Percentiles rank a stretch among this genome's conserved stretches.
phyloP scores from a whole-genome alignment of 2,329 filamentous ascomycete genomes.

The Calonectria pauciramosa region DNA sequence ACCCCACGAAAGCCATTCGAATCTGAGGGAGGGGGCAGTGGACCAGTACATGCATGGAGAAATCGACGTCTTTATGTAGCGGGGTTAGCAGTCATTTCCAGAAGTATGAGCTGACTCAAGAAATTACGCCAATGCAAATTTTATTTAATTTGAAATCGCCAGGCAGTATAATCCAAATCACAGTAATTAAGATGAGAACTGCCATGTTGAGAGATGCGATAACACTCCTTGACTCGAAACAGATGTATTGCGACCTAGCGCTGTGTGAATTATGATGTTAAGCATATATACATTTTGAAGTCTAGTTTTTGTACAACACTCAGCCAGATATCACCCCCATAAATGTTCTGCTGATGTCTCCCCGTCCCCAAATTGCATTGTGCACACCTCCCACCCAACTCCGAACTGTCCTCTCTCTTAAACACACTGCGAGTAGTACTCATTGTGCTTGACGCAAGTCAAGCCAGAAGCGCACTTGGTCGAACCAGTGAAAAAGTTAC shows the following conservation, averaged over 20 bases:
- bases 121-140: no score
- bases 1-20: no score
- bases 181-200: not conserved
- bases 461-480: conserved; percentile 38
- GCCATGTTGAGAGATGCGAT: not conserved
- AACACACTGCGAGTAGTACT: conserved; percentile 45
- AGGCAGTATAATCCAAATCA: not conserved
- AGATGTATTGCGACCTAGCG: not conserved
- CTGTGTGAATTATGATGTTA: not conserved
- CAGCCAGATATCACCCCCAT: not conserved
- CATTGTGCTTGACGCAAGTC: conserved; percentile 36
- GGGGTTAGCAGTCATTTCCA: no score
- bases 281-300: not conserved
- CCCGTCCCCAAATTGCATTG: not conserved
- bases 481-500: conserved; percentile 16
- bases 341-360: not conserved
- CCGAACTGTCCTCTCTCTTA: not conserved
- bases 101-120: no score
- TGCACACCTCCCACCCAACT: not conserved
- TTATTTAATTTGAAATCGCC: no score
- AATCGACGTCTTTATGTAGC: no score
- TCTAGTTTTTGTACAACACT: not conserved
- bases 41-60: no score
- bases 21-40: no score
- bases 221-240: not conserved